These are phyloP conservation scores for Vigna nakashimae DNA, from an alignment of 306 rosid species.

Conservation along the genomic window DNA sequence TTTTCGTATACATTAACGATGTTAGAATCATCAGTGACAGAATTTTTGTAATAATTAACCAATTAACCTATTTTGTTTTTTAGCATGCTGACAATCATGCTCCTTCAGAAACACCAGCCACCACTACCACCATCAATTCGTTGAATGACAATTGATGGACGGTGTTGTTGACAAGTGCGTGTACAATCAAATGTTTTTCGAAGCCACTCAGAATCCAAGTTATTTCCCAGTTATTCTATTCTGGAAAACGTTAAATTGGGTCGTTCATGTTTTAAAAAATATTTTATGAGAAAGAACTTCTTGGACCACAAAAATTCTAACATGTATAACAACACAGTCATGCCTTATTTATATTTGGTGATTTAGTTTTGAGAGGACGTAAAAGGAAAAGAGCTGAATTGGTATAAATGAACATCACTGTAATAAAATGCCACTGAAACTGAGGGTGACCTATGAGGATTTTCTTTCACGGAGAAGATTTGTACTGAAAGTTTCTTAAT, in stretches of 20 bases:
- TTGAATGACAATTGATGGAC: conserved; percentile 41
- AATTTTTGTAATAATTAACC: background rate
- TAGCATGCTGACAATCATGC: conserved; percentile 8
- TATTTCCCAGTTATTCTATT: background rate
- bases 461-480: too few species aligned
- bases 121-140: conserved; percentile 7
- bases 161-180: conserved; percentile 3
- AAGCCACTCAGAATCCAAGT: background rate
- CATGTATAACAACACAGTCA: too few species aligned
- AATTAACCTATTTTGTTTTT: background rate
- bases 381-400: too few species aligned
- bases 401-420: too few species aligned
- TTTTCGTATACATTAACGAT: background rate
- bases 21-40: background rate
- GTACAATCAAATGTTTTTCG: background rate
- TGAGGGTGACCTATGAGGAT: too few species aligned
- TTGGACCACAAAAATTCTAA: too few species aligned
- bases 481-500: too few species aligned
- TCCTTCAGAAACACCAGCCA: conserved; percentile 14
- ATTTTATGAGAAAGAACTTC: too few species aligned
- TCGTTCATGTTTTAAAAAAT: background rate
- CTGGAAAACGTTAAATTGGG: background rate
- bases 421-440: too few species aligned
- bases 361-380: too few species aligned
- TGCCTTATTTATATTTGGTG: too few species aligned